Evolutionary conservation across 1,139 yeast genomes (phyloP).

Genomic region (Magnusiomyces magnusii): DNA sequence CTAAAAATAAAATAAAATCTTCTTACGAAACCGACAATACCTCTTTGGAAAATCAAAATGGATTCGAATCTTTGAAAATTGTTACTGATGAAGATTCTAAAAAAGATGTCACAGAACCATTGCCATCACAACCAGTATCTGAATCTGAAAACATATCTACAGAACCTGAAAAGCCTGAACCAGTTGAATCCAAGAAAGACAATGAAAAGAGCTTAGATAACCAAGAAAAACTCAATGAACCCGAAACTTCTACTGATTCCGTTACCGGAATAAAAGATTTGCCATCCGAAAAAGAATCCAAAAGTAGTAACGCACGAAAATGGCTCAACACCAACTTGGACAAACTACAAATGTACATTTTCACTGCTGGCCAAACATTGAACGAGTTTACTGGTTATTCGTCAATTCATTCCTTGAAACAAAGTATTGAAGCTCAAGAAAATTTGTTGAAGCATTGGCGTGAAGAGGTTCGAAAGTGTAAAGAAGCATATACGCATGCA

Average conservation of each 20-base stretch:
- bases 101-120: not conserved
- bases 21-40: conserved; percentile 3
- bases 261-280: conserved; percentile 21
- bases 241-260: not conserved
- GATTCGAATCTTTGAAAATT: not conserved
- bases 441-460: conserved; percentile 43
- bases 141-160: not conserved
- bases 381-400: conserved; percentile 94
- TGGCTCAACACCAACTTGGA: conserved; percentile 49
- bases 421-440: conserved; percentile 47
- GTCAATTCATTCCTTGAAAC: conserved; percentile 64
- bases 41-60: conserved; percentile 7
- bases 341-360: conserved; percentile 55
- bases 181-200: not conserved
- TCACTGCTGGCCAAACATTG: conserved; percentile 63
- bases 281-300: conserved; percentile 40
- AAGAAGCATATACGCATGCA: conserved; percentile 52
- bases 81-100: not conserved
- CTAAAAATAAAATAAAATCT: not conserved
- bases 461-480: conserved; percentile 43
- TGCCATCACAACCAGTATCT: not conserved
- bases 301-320: conserved; percentile 46
- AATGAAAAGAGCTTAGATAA: not conserved
- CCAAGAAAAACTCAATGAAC: not conserved
- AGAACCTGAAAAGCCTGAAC: not conserved